These are phyloP conservation scores for Aspergillus quadrilineatus DNA, from an alignment of 2,329 filamentous ascomycete species.

Conservation along the genomic window DNA sequence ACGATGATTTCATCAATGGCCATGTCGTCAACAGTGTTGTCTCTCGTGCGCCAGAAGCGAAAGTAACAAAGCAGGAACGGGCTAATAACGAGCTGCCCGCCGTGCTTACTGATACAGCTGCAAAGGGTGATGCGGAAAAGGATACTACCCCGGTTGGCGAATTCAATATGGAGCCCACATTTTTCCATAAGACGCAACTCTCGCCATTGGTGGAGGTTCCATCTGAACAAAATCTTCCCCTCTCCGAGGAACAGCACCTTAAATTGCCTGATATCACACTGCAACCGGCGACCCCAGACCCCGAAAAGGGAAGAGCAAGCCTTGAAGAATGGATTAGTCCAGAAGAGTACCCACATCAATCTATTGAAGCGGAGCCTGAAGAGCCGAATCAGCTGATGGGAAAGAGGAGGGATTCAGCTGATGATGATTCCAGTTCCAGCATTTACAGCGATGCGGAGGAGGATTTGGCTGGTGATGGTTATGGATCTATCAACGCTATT, in stretches of 20 bases:
- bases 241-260: constrained; percentile 15
- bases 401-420: constrained; percentile 19
- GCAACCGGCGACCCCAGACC: constrained; percentile 48
- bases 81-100: not conserved
- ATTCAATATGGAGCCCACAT: not conserved
- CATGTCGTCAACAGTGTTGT: constrained; percentile 53
- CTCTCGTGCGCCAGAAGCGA: constrained; percentile 36
- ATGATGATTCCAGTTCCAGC: constrained; percentile 45
- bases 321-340: constrained; percentile 54
- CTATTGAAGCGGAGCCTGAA: constrained; percentile 22
- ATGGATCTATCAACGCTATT: constrained; percentile 53
- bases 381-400: constrained; percentile 1
- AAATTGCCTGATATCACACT: constrained; percentile 47
- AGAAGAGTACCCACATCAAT: constrained; percentile 55
- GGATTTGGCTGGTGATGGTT: constrained; percentile 44
- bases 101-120: not conserved
- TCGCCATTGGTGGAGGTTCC: constrained; percentile 12
- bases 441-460: constrained; percentile 50
- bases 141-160: constrained; percentile 1
- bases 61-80: constrained; percentile 1
- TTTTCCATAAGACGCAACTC: not conserved
- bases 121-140: constrained; percentile 2
- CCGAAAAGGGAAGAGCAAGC: constrained; percentile 39
- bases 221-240: constrained; percentile 6
- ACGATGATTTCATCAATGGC: constrained; percentile 52